A percentile compares a stretch with the other conserved stretches of the same genome.
Conservation (phyloP, 306 rosid species). For the Ceratonia siliqua region DNA sequence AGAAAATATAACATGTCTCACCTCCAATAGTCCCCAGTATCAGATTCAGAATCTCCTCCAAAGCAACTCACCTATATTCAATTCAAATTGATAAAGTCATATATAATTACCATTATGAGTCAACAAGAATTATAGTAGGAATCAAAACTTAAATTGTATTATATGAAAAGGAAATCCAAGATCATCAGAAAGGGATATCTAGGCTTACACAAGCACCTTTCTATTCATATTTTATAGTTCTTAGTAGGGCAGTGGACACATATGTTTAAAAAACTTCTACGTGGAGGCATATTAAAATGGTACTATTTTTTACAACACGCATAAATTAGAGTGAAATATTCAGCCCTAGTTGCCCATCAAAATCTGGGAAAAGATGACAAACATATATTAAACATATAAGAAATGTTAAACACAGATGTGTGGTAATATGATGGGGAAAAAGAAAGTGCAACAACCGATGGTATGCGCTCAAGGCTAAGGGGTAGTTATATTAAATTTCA, state of each 20-base stretch:
- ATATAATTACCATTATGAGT: no score
- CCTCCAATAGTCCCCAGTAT: slow-evolving; percentile 95
- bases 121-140: slow-evolving; percentile 6
- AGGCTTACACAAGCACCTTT: background rate
- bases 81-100: background rate
- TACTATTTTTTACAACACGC: no score
- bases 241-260: background rate
- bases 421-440: background rate
- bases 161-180: slow-evolving; percentile 4
- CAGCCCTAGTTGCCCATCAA: no score
- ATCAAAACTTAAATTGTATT: slow-evolving; percentile 24
- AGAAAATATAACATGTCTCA: slow-evolving; percentile 33
- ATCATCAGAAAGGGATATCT: background rate
- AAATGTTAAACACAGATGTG: background rate
- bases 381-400: no score
- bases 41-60: slow-evolving; percentile 79
- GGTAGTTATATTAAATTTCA: no score
- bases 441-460: background rate
- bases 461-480: background rate
- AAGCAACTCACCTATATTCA: slow-evolving; percentile 86
- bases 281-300: no score
- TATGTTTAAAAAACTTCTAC: no score
- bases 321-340: background rate
- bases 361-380: no score
- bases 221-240: background rate